Percentiles rank a stretch among this genome's conserved stretches.
Evolutionary conservation across 768 basidiomycete species (phyloP).

Genomic region (Strobilomyces dryophilus): DNA sequence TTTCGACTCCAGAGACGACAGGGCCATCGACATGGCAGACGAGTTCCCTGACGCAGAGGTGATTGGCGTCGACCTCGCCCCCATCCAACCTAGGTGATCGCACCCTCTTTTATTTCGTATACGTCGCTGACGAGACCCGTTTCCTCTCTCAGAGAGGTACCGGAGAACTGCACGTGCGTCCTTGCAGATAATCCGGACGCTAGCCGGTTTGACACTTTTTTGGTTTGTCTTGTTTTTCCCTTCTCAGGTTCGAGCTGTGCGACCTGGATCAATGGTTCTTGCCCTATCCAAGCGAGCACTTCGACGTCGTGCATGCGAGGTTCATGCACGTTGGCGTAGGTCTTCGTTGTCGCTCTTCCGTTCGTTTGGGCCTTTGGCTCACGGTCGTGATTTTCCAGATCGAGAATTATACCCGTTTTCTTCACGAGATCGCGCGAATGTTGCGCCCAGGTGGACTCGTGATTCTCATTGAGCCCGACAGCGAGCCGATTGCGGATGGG

Average conservation of each 20-base stretch:
- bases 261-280: constrained; percentile 57
- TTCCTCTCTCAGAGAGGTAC: constrained; percentile 46
- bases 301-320: constrained; percentile 68
- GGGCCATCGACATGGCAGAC: constrained; percentile 72
- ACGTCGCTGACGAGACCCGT: constrained; percentile 7
- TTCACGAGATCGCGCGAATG: constrained; percentile 60
- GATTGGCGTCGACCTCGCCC: constrained; percentile 67
- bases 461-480: constrained; percentile 60
- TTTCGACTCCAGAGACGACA: constrained; percentile 22
- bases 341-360: background rate
- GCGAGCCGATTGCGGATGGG: constrained; percentile 46
- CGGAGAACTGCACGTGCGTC: constrained; percentile 70
- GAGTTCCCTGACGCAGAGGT: constrained; percentile 66
- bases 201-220: background rate
- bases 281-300: constrained; percentile 60
- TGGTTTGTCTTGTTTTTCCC: background rate
- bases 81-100: constrained; percentile 63
- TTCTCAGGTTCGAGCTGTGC: constrained; percentile 62
- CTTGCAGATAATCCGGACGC: background rate
- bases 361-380: background rate
- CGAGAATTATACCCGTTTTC: constrained; percentile 54
- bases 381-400: constrained; percentile 40
- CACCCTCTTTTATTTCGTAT: background rate
- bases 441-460: constrained; percentile 69
- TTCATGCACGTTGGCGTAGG: constrained; percentile 58